phyloP scores from a whole-genome alignment of 2,329 filamentous ascomycete genomes.

The Aspergillus unguis region DNA sequence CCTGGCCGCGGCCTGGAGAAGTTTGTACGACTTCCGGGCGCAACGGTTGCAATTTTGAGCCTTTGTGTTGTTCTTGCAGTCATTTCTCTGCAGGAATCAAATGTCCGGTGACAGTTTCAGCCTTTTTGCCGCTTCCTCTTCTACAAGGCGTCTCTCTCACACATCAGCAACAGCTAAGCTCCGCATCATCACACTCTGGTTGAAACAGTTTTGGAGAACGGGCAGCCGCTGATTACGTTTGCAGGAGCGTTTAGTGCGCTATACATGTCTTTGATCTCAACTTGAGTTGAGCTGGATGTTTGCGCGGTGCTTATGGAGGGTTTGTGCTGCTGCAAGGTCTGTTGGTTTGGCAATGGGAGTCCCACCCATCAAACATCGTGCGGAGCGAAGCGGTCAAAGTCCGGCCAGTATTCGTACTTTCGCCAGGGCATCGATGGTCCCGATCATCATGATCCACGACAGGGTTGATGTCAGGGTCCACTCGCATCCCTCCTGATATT shows the following conservation, averaged over 20 bases:
- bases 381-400: slow-evolving; percentile 20
- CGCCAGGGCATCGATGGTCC: slow-evolving; percentile 7
- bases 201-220: slow-evolving; percentile 11
- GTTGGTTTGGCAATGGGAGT: slow-evolving; percentile 26
- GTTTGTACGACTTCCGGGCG: too few species aligned
- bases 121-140: slow-evolving; percentile 1
- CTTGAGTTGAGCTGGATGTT: slow-evolving; percentile 25
- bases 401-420: slow-evolving; percentile 18
- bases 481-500: not conserved
- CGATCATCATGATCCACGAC: slow-evolving; percentile 4
- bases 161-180: not conserved
- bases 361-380: slow-evolving; percentile 25
- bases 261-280: slow-evolving; percentile 19
- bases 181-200: not conserved
- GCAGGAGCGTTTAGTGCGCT: slow-evolving; percentile 21
- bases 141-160: slow-evolving; percentile 9
- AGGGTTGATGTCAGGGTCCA: slow-evolving; percentile 2
- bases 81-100: not conserved
- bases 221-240: slow-evolving; percentile 32
- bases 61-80: too few species aligned
- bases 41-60: too few species aligned
- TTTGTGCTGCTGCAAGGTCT: slow-evolving; percentile 14
- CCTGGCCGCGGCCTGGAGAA: slow-evolving; percentile 12
- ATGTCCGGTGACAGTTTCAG: slow-evolving; percentile 6
- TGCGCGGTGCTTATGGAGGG: slow-evolving; percentile 19